A percentile compares a stretch with the other conserved stretches of the same genome.
Evolutionary conservation across 2,329 filamentous ascomycete species (phyloP).

Genomic region (Fusarium nelsonii): DNA sequence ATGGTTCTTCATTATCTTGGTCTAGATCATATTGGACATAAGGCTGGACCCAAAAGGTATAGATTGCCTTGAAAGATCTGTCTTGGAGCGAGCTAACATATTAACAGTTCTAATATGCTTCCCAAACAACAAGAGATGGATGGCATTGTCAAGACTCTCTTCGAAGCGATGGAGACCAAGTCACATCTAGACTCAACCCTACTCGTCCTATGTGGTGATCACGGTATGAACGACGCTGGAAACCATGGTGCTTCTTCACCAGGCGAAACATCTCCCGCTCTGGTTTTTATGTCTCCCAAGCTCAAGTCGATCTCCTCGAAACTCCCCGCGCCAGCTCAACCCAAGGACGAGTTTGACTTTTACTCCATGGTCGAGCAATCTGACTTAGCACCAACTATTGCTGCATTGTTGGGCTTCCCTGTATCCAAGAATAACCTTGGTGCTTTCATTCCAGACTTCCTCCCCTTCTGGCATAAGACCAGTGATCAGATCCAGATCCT

Average conservation of each 20-base stretch:
- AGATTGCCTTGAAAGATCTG: neutral
- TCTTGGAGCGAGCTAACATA: constrained; percentile 6
- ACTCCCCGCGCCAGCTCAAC: constrained; percentile 65
- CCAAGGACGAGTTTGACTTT: constrained; percentile 80
- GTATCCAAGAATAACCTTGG: constrained; percentile 91
- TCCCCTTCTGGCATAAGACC: constrained; percentile 75
- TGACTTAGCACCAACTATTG: constrained; percentile 90
- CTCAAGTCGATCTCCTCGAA: constrained; percentile 67
- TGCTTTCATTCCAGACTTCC: constrained; percentile 82
- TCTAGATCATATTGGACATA: constrained; percentile 97
- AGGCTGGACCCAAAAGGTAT: constrained; percentile 86
- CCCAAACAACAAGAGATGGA: constrained; percentile 98
- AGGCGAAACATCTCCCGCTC: constrained; percentile 92
- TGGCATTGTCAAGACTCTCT: constrained; percentile 79
- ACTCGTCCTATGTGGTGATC: constrained; percentile 89
- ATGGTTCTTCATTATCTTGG: constrained; percentile 97
- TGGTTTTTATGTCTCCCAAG: constrained; percentile 92
- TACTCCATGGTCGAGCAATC: constrained; percentile 92
- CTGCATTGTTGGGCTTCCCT: constrained; percentile 87
- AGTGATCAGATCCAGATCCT: constrained; percentile 75
- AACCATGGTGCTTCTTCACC: constrained; percentile 96
- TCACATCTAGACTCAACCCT: constrained; percentile 81
- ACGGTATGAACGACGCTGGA: constrained; percentile 99
- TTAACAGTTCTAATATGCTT: constrained; percentile 82
- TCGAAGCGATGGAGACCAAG: constrained; percentile 77